Evolutionary conservation across 768 basidiomycete species (phyloP).

Genomic region (Suillus weaverae): DNA sequence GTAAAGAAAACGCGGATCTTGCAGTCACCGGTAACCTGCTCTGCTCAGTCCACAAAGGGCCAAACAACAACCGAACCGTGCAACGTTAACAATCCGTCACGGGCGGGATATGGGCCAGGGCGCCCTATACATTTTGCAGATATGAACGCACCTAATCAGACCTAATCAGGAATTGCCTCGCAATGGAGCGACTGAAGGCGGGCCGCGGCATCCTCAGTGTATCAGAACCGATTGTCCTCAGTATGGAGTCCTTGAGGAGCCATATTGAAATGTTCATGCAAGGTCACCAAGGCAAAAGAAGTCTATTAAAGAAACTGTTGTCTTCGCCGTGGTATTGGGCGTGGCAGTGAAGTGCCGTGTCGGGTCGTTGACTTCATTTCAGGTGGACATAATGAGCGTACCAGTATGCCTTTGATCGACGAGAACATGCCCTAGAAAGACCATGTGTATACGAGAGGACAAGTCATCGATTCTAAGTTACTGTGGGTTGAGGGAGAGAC

Average conservation of each 20-base stretch:
- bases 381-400: not conserved
- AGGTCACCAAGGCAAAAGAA: slow-evolving; percentile 1
- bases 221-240: not conserved
- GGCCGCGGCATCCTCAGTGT: not conserved
- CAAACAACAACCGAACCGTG: not conserved
- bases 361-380: not conserved
- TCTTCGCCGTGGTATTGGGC: not conserved
- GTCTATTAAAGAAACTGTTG: not conserved
- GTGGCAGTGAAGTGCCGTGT: not conserved
- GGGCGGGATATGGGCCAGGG: not conserved
- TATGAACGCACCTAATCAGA: slow-evolving; percentile 3
- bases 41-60: not conserved
- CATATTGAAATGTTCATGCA: not conserved
- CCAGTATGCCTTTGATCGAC: not conserved
- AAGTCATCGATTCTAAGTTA: not conserved
- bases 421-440: not conserved
- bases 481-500: not conserved
- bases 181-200: not conserved
- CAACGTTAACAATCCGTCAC: not conserved
- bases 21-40: not conserved
- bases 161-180: slow-evolving; percentile 3
- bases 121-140: not conserved
- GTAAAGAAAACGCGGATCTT: slow-evolving; percentile 3
- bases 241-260: not conserved
- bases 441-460: not conserved